Evolutionary conservation across 371 early-diverging fungal genomes (phyloP).

Genomic region (Chytridium lagenaria): DNA sequence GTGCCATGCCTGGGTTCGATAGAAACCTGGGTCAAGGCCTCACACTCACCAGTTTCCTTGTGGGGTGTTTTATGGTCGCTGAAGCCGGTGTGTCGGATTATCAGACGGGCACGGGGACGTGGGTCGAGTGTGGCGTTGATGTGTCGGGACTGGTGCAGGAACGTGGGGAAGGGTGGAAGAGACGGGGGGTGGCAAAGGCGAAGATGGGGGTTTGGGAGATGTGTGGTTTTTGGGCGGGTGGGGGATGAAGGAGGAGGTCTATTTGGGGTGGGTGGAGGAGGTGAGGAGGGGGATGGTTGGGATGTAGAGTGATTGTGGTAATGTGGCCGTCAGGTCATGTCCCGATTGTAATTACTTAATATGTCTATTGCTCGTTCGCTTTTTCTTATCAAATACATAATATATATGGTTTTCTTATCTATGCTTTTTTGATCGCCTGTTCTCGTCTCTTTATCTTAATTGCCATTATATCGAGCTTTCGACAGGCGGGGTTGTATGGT

Average conservation of each 20-base stretch:
- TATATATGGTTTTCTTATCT: too few species aligned
- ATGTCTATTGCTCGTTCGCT: too few species aligned
- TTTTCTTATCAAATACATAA: too few species aligned
- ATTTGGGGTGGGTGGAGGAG: background rate
- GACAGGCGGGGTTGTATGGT: too few species aligned
- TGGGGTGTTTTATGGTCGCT: constrained; percentile 12
- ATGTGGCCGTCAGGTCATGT: too few species aligned
- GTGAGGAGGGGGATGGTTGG: background rate
- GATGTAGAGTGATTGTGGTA: too few species aligned
- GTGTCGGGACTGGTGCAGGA: background rate
- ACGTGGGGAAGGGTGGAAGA: background rate
- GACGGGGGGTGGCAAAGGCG: background rate
- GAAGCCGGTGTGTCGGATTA: constrained; percentile 1
- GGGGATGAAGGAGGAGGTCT: background rate
- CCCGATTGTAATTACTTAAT: too few species aligned
- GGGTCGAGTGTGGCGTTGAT: background rate
- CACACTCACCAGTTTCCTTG: background rate
- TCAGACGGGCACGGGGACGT: background rate
- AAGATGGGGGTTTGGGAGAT: background rate
- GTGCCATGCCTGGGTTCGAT: background rate
- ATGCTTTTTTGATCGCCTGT: too few species aligned
- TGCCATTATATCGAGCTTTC: too few species aligned
- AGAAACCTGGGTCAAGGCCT: background rate
- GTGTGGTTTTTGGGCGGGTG: background rate
- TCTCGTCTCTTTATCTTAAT: too few species aligned